These are phyloP conservation scores for Monilinia aucupariae DNA, from an alignment of 2,329 filamentous ascomycete species.

Conservation along the genomic window DNA sequence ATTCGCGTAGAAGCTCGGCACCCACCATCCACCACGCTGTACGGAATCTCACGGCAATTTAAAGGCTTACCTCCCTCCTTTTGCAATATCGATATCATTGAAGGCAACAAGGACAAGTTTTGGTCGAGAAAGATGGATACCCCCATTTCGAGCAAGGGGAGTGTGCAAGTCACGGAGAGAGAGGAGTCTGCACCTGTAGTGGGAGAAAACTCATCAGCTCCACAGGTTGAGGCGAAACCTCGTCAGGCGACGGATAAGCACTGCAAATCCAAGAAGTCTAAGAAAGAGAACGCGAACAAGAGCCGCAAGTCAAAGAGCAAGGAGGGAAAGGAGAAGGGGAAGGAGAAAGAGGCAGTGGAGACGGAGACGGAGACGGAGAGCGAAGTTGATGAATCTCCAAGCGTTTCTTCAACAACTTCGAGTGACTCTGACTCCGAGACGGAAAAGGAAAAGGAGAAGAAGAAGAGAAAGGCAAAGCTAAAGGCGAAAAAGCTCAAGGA, in stretches of 20 bases:
- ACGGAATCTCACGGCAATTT: background rate
- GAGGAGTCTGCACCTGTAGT: conserved; percentile 22
- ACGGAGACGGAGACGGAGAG: conserved; percentile 18
- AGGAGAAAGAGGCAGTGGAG: conserved; percentile 16
- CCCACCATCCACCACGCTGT: background rate
- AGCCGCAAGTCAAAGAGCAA: conserved; percentile 14
- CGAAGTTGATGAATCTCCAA: conserved; percentile 8
- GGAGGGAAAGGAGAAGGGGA: too few species aligned
- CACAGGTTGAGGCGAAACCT: conserved; percentile 28
- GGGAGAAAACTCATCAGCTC: conserved; percentile 22
- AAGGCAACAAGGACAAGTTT: background rate
- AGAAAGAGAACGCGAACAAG: conserved; percentile 25
- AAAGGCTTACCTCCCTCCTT: background rate
- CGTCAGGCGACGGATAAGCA: conserved; percentile 23
- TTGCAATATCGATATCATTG: background rate
- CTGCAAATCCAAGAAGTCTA: conserved; percentile 26
- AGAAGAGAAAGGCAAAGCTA: conserved; percentile 35
- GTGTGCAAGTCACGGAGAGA: conserved; percentile 27
- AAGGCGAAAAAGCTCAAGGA: conserved; percentile 36
- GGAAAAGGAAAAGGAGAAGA: conserved; percentile 35
- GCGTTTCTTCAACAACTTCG: conserved; percentile 15
- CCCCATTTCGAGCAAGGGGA: conserved; percentile 27
- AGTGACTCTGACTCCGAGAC: conserved; percentile 32
- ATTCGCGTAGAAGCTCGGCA: background rate
- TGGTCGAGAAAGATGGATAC: conserved; percentile 27